A percentile compares a stretch with the other conserved stretches of the same genome.
phyloP scores from a whole-genome alignment of 2,329 filamentous ascomycete species.

The Pseudogymnoascus sp. region DNA sequence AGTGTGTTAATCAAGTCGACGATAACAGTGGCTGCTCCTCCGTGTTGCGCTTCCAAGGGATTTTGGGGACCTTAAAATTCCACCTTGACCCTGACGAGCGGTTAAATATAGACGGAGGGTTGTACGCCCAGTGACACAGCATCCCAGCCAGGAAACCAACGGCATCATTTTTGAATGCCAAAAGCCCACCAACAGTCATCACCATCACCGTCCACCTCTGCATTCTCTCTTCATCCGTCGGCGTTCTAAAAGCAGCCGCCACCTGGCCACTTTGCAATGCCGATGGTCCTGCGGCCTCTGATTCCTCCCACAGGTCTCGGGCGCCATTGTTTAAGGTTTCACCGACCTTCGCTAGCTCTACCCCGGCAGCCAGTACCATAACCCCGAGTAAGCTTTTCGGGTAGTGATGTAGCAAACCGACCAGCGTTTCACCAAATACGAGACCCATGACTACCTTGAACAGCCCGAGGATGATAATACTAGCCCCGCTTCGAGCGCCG shows the following conservation, averaged over 20 bases:
- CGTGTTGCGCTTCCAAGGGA: background rate
- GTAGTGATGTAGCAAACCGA: conserved; percentile 63
- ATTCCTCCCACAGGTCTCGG: conserved; percentile 52
- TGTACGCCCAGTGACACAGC: conserved; percentile 66
- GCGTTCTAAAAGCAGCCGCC: conserved; percentile 38
- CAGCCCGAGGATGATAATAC: conserved; percentile 69
- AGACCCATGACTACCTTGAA: conserved; percentile 72
- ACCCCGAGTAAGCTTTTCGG: conserved; percentile 73
- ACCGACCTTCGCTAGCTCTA: conserved; percentile 81
- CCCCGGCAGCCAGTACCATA: conserved; percentile 81
- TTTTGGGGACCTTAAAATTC: background rate
- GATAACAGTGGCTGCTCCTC: background rate
- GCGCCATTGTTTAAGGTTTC: conserved; percentile 73
- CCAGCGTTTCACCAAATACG: conserved; percentile 65
- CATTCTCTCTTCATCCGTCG: conserved; percentile 61
- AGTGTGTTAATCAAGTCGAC: background rate
- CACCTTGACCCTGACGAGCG: background rate
- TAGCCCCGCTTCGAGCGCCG: conserved; percentile 79
- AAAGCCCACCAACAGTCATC: conserved; percentile 70
- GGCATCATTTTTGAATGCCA: conserved; percentile 86
- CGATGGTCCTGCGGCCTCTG: conserved; percentile 27
- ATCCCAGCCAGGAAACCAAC: conserved; percentile 80
- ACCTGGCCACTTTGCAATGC: background rate
- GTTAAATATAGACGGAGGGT: conserved; percentile 11
- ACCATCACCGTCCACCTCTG: conserved; percentile 87